These are phyloP conservation scores for Striga asiatica DNA, from an alignment of 257 asterid genomes.

Conservation along the genomic window DNA sequence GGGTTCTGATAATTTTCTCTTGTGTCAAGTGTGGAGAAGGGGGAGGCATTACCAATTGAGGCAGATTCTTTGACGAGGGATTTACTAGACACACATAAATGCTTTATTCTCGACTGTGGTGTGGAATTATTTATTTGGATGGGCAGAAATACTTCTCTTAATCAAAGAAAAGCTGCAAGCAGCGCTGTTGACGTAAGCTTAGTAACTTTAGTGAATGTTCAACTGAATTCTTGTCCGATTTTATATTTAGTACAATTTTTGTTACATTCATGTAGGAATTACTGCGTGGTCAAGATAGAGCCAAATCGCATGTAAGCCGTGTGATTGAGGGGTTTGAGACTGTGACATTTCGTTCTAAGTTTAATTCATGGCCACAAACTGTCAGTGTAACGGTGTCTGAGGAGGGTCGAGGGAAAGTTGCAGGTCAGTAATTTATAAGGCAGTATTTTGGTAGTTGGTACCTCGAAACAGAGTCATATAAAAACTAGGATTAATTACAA, in stretches of 20 bases:
- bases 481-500: too few species aligned
- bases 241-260: conserved; percentile 10
- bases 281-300: conserved; percentile 47
- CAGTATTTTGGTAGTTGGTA: not conserved
- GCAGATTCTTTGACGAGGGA: conserved; percentile 68
- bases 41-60: conserved; percentile 59
- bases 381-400: conserved; percentile 62
- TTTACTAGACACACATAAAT: conserved; percentile 67
- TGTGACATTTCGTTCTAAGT: conserved; percentile 66
- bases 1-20: too few species aligned
- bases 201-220: not conserved
- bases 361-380: conserved; percentile 80
- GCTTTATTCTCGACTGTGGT: conserved; percentile 90
- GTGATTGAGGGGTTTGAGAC: conserved; percentile 98
- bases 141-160: conserved; percentile 91
- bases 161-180: conserved; percentile 83
- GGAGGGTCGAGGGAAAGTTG: conserved; percentile 98
- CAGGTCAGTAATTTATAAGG: conserved; percentile 55
- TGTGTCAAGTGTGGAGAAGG: conserved; percentile 61
- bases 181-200: conserved; percentile 67
- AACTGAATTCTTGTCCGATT: conserved; percentile 8
- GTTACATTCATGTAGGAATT: conserved; percentile 42
- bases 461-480: not conserved
- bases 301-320: conserved; percentile 54
- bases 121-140: conserved; percentile 81